These are phyloP conservation scores for Helenozyma baotianmanensis DNA, from an alignment of 805 yeast species.

Conservation along the genomic window DNA sequence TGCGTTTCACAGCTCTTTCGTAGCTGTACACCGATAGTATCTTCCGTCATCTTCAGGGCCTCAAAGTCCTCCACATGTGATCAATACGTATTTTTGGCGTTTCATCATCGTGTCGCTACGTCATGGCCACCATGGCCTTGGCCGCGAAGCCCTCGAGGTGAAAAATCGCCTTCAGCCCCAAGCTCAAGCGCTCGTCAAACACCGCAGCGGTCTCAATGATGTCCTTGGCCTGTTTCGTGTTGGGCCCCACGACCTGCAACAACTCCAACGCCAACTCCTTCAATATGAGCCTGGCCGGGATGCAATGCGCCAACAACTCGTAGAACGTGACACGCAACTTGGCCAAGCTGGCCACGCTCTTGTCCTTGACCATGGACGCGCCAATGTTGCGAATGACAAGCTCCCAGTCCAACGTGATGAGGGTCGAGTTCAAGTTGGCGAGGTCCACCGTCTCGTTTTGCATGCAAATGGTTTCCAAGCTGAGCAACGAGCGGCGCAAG, in stretches of 20 bases:
- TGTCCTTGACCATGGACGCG: slow-evolving; percentile 50
- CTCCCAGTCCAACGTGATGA: slow-evolving; percentile 83
- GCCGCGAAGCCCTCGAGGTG: slow-evolving; percentile 95
- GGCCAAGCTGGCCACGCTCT: slow-evolving; percentile 58
- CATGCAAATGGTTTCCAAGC: slow-evolving; percentile 78
- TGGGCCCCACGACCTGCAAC: slow-evolving; percentile 14
- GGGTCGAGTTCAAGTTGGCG: slow-evolving; percentile 31
- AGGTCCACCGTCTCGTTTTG: slow-evolving; percentile 49
- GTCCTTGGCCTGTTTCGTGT: slow-evolving; percentile 24
- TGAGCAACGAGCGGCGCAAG: slow-evolving; percentile 69
- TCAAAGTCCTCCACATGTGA: too few relatives aligned
- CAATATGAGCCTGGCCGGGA: slow-evolving; percentile 79
- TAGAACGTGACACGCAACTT: slow-evolving; percentile 67
- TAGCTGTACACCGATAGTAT: too few relatives aligned
- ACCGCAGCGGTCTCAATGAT: slow-evolving; percentile 59
- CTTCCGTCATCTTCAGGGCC: too few relatives aligned
- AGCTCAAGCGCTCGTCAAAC: slow-evolving; percentile 79
- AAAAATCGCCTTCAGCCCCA: slow-evolving; percentile 86
- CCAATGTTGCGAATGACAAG: slow-evolving; percentile 69
- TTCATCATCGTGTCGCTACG: background rate
- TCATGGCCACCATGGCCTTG: slow-evolving; percentile 63
- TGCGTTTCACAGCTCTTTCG: too few relatives aligned
- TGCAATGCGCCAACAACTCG: slow-evolving; percentile 87
- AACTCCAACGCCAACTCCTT: slow-evolving; percentile 51
- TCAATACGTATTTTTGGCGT: too few relatives aligned